These are phyloP conservation scores for Fraxinus dipetala DNA, from an alignment of 305 asterid species.

Conservation along the genomic window DNA sequence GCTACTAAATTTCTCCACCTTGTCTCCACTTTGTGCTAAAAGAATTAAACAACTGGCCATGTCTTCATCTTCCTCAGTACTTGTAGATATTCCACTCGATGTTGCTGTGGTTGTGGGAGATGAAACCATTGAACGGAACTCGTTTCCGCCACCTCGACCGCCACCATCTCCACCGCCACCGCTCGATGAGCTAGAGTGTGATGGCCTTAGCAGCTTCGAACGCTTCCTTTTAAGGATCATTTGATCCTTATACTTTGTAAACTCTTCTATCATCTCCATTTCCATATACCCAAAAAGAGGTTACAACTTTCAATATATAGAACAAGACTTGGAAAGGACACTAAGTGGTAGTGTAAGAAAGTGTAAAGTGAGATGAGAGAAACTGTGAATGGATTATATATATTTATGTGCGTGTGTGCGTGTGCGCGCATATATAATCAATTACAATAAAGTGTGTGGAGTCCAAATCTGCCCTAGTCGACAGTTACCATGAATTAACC, in stretches of 20 bases:
- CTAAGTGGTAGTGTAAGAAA: slow-evolving; percentile 34
- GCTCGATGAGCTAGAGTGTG: slow-evolving; percentile 46
- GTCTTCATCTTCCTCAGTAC: slow-evolving; percentile 65
- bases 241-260: slow-evolving; percentile 40
- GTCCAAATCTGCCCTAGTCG: slow-evolving; percentile 30
- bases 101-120: slow-evolving; percentile 31
- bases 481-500: slow-evolving; percentile 31
- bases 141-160: background rate
- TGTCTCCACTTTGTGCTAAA: slow-evolving; percentile 47
- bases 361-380: slow-evolving; percentile 42
- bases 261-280: slow-evolving; percentile 34
- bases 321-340: background rate
- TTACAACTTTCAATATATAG: background rate
- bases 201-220: slow-evolving; percentile 51
- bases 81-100: slow-evolving; percentile 32
- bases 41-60: slow-evolving; percentile 83
- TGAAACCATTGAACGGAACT: slow-evolving; percentile 14
- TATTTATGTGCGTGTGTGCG: background rate
- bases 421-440: background rate
- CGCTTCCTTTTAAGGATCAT: slow-evolving; percentile 58
- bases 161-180: slow-evolving; percentile 2
- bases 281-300: slow-evolving; percentile 18
- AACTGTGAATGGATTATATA: background rate
- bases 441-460: slow-evolving; percentile 25
- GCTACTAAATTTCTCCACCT: slow-evolving; percentile 24